phyloP scores from a whole-genome alignment of 768 basidiomycete species.

The Trametes elegans region DNA sequence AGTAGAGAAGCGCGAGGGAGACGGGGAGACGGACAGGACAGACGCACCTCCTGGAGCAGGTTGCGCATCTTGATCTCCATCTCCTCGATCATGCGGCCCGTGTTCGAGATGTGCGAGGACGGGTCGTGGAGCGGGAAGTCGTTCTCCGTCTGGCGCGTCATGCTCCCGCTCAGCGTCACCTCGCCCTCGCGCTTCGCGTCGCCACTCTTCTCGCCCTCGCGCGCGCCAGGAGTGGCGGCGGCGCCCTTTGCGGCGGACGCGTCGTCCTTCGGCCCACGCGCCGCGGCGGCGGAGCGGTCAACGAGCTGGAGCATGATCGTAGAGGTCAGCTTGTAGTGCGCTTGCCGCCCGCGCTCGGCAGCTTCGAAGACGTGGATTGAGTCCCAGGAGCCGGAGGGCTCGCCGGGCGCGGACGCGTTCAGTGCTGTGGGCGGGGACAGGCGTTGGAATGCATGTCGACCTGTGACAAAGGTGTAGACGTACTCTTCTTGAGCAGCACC shows the following conservation, averaged over 20 bases:
- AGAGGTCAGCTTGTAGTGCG: conserved; percentile 96
- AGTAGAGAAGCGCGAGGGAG: not conserved
- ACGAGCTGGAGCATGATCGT: conserved; percentile 94
- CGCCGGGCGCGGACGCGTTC: conserved; percentile 50
- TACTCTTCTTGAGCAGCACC: conserved; percentile 93
- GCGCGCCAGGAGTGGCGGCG: conserved; percentile 1
- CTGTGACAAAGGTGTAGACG: not conserved
- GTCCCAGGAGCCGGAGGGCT: conserved; percentile 91
- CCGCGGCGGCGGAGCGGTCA: conserved; percentile 39
- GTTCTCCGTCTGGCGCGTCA: conserved; percentile 92
- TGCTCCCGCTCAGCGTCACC: conserved; percentile 87
- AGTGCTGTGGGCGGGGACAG: conserved; percentile 50
- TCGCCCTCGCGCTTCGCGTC: conserved; percentile 67
- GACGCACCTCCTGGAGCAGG: conserved; percentile 77
- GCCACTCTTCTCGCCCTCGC: conserved; percentile 29
- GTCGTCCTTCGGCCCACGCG: conserved; percentile 17
- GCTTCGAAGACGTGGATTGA: conserved; percentile 98
- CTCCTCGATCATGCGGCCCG: conserved; percentile 95
- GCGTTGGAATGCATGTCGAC: not conserved
- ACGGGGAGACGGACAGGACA: not conserved
- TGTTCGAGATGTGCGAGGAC: conserved; percentile 87
- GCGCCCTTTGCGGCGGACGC: conserved; percentile 14
- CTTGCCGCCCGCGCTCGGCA: conserved; percentile 85
- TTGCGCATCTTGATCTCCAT: conserved; percentile 99
- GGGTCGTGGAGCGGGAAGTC: conserved; percentile 80